Percentiles rank a stretch among this genome's conserved stretches.
Conservation (phyloP, 1,284 basidiomycete genomes). For the Chondrostereum purpureum region DNA sequence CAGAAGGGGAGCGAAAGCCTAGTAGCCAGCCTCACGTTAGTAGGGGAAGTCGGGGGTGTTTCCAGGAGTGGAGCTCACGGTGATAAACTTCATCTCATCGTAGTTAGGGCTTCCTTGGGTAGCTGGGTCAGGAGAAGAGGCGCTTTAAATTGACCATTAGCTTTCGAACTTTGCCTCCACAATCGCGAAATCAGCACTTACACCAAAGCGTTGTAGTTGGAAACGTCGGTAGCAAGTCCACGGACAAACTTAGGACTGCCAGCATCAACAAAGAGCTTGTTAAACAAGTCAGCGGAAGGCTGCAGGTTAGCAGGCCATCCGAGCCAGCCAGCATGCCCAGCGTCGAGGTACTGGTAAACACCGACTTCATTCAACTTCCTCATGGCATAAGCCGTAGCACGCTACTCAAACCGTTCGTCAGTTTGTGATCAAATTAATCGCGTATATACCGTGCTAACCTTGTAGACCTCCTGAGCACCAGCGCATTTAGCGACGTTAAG, state of each 20-base stretch:
- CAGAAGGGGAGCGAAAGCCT: constrained; percentile 46
- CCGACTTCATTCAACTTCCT: constrained; percentile 22
- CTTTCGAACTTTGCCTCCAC: background rate
- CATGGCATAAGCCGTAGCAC: background rate
- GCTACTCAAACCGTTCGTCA: background rate
- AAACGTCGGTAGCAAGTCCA: constrained; percentile 59
- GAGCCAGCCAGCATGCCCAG: constrained; percentile 63
- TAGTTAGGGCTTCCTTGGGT: constrained; percentile 54
- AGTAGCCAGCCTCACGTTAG: constrained; percentile 2
- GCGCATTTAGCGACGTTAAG: constrained; percentile 50
- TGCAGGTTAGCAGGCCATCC: constrained; percentile 59
- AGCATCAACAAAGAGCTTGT: constrained; percentile 40
- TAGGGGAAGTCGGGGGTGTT: background rate
- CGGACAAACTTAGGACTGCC: constrained; percentile 48
- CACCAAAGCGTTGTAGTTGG: constrained; percentile 57
- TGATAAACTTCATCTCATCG: constrained; percentile 57
- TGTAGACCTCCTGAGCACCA: constrained; percentile 46
- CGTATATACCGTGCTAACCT: constrained; percentile 20
- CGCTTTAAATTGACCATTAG: constrained; percentile 16
- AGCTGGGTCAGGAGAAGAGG: constrained; percentile 50
- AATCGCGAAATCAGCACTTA: constrained; percentile 14
- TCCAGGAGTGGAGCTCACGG: constrained; percentile 29
- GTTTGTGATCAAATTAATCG: too few relatives aligned
- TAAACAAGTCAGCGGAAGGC: constrained; percentile 52
- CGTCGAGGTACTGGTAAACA: constrained; percentile 57